Evolutionary conservation across 768 basidiomycete genomes (phyloP).

Genomic region (Ramaria sp.): DNA sequence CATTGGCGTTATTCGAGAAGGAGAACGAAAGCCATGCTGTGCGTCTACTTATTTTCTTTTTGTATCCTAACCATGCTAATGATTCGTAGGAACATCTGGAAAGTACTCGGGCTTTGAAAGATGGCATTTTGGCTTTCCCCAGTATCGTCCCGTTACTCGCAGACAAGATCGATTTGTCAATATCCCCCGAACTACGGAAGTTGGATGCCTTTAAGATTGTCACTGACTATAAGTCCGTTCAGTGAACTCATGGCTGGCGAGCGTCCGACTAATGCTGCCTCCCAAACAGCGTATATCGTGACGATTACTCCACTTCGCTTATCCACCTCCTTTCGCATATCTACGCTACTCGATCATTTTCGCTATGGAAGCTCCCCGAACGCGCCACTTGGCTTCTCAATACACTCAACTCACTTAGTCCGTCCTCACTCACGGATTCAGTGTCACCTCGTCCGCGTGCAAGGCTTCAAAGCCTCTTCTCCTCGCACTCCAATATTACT

Average conservation of each 20-base stretch:
- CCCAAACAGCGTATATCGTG: neutral
- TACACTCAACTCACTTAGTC: conserved; percentile 30
- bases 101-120: conserved; percentile 58
- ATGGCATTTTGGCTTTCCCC: conserved; percentile 73
- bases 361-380: conserved; percentile 72
- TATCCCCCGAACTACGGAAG: conserved; percentile 46
- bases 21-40: conserved; percentile 34
- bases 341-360: conserved; percentile 67
- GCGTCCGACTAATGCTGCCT: neutral
- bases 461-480: conserved; percentile 26
- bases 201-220: conserved; percentile 61
- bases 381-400: conserved; percentile 57
- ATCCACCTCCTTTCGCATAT: conserved; percentile 81
- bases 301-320: conserved; percentile 20
- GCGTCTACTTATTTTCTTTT: too few species aligned
- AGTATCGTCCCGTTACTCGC: conserved; percentile 73
- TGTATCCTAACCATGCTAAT: conserved; percentile 7
- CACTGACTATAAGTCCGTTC: conserved; percentile 51
- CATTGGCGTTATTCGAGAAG: conserved; percentile 49
- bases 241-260: neutral
- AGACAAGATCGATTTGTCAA: conserved; percentile 68
- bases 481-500: conserved; percentile 29
- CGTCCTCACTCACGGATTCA: conserved; percentile 25
- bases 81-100: conserved; percentile 35
- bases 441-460: conserved; percentile 22